Evolutionary conservation across 176 grass and related monocot genomes (phyloP), one percentile per base, ranked within the genome.

Genomic region (Bolboschoenus planiculmis): DNA sequence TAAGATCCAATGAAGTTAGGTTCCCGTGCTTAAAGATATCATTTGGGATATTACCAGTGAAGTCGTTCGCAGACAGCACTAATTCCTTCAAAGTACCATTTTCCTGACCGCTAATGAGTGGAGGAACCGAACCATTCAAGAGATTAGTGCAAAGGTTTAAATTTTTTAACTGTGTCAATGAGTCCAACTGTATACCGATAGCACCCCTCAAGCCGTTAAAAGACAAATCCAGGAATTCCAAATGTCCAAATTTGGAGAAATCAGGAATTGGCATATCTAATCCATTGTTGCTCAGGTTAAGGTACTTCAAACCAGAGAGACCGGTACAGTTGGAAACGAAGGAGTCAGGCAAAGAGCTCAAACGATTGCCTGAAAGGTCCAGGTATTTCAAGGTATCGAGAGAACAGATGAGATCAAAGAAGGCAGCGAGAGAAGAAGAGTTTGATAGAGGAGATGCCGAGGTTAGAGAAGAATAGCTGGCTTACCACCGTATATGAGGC

Each of bases 151-250:
- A 88, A 70, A 91, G 58, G 47, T 97, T 91, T 74, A 92, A 80
- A 54, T 71, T 92, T 84, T 9, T 85, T 79, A 97, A 10, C 0
- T 42, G 31, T 51, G 42, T 48, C 24, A 89, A 81, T 11, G 30
- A 21, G 21, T 6, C 27, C 61, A 94, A 79, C 0, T 89, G 23
- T 0, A 18, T 27, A 50, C 11, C 81, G 57, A 92, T 4, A 37
- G 14, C 10, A 24, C 72, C 84, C 33, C 0, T 9, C 0, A 97
- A 75, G 0, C 0, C 1, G 77, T 97, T 97, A 14, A 7, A 81
- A 11, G 88, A 92, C 78, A 97, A 80, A 85, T 97, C 92, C 85
- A 97, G 85, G 50, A 86, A 43, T 67, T 87, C 54, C 21, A 97
- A 43, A 31, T 60, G 16, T 5, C 1, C 3, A 62, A 94, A 97